Conservation (phyloP, 2,329 filamentous ascomycete species). For the Scytalidium lignicola region DNA sequence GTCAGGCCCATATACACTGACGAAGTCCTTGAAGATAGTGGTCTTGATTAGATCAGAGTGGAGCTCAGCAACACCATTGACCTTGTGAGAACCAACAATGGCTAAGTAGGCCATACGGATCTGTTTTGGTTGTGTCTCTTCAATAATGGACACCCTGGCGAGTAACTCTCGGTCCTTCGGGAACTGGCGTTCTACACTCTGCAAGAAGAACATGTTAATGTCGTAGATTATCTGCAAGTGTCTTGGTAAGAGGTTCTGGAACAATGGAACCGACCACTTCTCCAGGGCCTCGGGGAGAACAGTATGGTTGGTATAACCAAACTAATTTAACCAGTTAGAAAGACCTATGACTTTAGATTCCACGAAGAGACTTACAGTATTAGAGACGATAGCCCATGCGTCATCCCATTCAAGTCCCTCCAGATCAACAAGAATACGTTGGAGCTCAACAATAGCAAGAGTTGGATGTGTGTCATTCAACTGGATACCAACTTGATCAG, state of each 20-base stretch:
- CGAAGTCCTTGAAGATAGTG: slow-evolving; percentile 99
- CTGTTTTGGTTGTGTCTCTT: slow-evolving; percentile 96
- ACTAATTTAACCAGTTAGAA: slow-evolving; percentile 33
- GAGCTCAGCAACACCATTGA: slow-evolving; percentile 95
- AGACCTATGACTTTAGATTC: neutral
- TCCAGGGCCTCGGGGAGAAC: slow-evolving; percentile 94
- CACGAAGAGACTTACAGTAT: slow-evolving; percentile 47
- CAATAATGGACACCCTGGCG: slow-evolving; percentile 87
- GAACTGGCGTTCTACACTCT: slow-evolving; percentile 83
- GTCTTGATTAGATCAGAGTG: slow-evolving; percentile 98
- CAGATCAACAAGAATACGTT: slow-evolving; percentile 83
- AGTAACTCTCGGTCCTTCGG: slow-evolving; percentile 86
- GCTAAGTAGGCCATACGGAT: slow-evolving; percentile 95
- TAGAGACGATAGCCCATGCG: slow-evolving; percentile 77
- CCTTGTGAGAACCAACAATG: slow-evolving; percentile 96
- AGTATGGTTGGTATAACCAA: slow-evolving; percentile 98
- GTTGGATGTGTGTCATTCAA: slow-evolving; percentile 98
- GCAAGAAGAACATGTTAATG: slow-evolving; percentile 92
- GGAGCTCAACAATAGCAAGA: slow-evolving; percentile 89
- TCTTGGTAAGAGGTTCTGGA: slow-evolving; percentile 88
- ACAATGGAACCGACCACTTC: slow-evolving; percentile 93
- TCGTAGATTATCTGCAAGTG: slow-evolving; percentile 98
- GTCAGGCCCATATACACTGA: slow-evolving; percentile 88
- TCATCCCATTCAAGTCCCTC: slow-evolving; percentile 92
- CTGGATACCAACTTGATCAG: slow-evolving; percentile 94